Base-by-base conservation (phyloP, 805 yeast species). In the Teunomyces pallodes region DNA sequence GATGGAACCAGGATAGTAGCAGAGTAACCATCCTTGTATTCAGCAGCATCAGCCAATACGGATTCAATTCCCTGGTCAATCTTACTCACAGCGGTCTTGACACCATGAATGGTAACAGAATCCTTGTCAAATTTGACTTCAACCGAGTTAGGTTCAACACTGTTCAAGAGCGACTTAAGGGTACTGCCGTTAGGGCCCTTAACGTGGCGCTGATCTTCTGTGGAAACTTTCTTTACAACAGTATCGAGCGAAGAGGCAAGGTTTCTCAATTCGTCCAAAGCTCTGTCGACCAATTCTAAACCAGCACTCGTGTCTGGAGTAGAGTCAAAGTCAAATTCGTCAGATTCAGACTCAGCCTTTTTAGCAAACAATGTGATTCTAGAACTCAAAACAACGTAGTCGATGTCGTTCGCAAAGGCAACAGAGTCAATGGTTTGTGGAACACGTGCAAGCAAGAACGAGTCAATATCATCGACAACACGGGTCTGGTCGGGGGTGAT, bases 401-500 rank as follows among this genome's bases (percentile, higher is more conserved):
- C 70, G 40, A 84, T 83, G 27, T 77, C 68, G 49, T 75, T 64
- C 51, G 72, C 66, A 51, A 69, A 61, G 41, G 81, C 79, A 46
- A 69, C 68, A n/a, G 66, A 52, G 10, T 59, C 70, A 51, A 76
- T 66, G n/a, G 65, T 64, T 20, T 57, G 54, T 3, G 74, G 75
- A 13, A 86, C 75, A 52, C 73, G 75, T 14, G 65, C 60, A 43
- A 75, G 62, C 50, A 86, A 79, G 60, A 86, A 81, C 9, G 81
- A 67, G 55, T 86, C 89, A 54, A 92, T 77, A 57, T 87, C 96
- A 6, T 72, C 62, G 39, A 89, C 69, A 9, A 71, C 69, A 50
- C 70, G 68, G 30, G 89, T 78, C 49, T 81, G 80, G 38, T 78
- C 72, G 31, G 97, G 96, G 7, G 89, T 73, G 47, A 85, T 76